These are phyloP conservation scores for Trichocladium uniseriatum DNA, from an alignment of 495 filamentous ascomycete species.

Conservation along the genomic window DNA sequence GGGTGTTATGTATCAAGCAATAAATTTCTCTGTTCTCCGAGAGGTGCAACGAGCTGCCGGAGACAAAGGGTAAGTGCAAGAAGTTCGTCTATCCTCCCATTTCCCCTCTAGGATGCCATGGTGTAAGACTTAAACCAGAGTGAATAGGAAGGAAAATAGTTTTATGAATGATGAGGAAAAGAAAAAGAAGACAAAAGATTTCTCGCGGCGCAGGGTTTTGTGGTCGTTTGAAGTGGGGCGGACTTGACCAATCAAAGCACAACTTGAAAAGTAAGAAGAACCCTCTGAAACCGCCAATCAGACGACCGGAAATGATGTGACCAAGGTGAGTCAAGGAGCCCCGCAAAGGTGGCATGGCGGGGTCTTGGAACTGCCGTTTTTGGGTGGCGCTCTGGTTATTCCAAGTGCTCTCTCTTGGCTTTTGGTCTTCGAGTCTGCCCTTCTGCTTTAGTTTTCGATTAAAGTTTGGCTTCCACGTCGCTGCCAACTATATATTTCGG, in stretches of 20 bases:
- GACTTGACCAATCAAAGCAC: neutral
- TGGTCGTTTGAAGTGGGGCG: neutral
- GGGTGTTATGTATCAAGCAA: conserved; percentile 30
- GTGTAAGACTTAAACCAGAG: conserved; percentile 56
- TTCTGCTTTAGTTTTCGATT: no score
- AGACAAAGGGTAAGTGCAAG: conserved; percentile 44
- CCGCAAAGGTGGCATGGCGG: no score
- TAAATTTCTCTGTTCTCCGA: conserved; percentile 39
- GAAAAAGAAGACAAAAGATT: conserved; percentile 27
- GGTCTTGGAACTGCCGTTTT: no score
- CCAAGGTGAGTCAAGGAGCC: no score
- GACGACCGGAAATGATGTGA: no score
- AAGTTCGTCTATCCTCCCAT: conserved; percentile 56
- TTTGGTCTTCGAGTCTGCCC: no score
- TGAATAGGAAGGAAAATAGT: conserved; percentile 66
- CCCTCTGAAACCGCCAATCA: no score
- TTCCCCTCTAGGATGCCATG: conserved; percentile 66
- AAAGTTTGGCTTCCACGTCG: no score
- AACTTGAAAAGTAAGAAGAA: no score
- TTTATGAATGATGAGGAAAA: conserved; percentile 50
- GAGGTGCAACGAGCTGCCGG: conserved; percentile 23
- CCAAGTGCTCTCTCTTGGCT: no score
- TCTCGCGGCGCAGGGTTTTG: conserved; percentile 3
- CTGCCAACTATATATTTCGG: no score
- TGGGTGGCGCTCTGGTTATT: no score